Evolutionary conservation across 2,329 filamentous ascomycete species (phyloP), one percentile per base, ranked within the genome.

Genomic region (Chaetomium sp.): DNA sequence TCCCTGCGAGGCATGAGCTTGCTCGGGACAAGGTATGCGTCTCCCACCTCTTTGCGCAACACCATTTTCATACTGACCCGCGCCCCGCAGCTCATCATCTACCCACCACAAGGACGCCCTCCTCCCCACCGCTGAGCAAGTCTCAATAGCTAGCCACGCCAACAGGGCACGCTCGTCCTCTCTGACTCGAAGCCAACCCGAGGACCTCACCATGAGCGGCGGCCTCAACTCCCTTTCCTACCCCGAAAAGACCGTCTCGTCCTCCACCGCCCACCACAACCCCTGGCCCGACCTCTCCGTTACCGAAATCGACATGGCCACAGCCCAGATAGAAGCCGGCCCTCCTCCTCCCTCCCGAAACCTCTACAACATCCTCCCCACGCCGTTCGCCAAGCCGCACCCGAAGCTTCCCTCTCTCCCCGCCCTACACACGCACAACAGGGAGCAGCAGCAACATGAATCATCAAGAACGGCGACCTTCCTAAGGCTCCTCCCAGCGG

Each of bases 281-380:
- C 67, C 67, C 33, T 72, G 70, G 71, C 71, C 69, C 3, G 70
- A 73, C 35, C 64, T 71, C 16, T 55, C 66, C 12, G 64, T 53
- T 12, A 45, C 57, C 9, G 60, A 58, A 12, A 42, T 64, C 35
- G 51, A 67, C 68, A 10, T 50, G n/a, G 55, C 64, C 35, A 61
- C 64, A 10, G 45, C 59, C 63, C 62, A n/a, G 23, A 56, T 35
- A 62, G 64, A 55, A 19, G 27, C 60, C 33, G 25, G 33, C 21
- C 27, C 54, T 1, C 25, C 10, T 9, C 38, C 12, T 12, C 35
- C 13, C 1, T 10, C 23, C n/a, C 57, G 38, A 31, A 61, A 62
- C 58, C 59, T 29, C 12, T 60, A 59, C n/a, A 8, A 27, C 50
- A 25, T 61, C 42, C 55, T 58, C 23, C 54, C 60, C 25, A 25